Evolutionary conservation across 108 stramenopile genomes (phyloP), one percentile per base, ranked within the genome.

Genomic region (Epithemia pelagica): DNA sequence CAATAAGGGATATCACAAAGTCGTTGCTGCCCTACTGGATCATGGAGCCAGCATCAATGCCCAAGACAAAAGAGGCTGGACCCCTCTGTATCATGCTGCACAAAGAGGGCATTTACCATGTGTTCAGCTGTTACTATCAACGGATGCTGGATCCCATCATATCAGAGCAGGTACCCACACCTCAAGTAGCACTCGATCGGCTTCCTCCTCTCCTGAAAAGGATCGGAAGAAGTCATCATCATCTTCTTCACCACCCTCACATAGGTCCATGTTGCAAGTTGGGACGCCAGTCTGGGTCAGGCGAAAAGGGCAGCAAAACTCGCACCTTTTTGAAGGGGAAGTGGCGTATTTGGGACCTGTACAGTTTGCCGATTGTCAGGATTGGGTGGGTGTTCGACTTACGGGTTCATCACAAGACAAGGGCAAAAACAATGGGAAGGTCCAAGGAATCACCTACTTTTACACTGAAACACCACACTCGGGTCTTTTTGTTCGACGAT

Each of bases 371-470:
- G 74, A 76, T 29, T 82, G 82, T 2, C 65, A 74, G 29, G 88
- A 95, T 66, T 91, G 87, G 88, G 73, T 91, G 18, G 93, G 93
- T 1, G 68, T 95, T 15, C 93, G 90, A 19, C 77, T 95, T 32
- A 91, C 90, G 18, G 89, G 89, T 0, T 15, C 66, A 20, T 81
- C 81, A 53, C 76, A 83, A 0, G 87, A 86, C 0, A 66, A 77
- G 23, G 93, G 93, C 2, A 91, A 90, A 62, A 95, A 95, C 76
- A 78, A 91, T 59, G 93, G 93, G 1, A 82, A 52, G 27, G 90
- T 95, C 30, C 69, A 87, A 57, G 83, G 78, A 10, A 61, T 67
- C 0, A 1, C 20, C 0, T 95, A 95, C 68, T 95, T 95, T 79
- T 64, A 78, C 54, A 74, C 67, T 54, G 78, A 74, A 15, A 15